Evolutionary conservation across 306 rosid species (phyloP), one percentile per base, ranked within the genome.

Genomic region (Citrullus colocynthis): DNA sequence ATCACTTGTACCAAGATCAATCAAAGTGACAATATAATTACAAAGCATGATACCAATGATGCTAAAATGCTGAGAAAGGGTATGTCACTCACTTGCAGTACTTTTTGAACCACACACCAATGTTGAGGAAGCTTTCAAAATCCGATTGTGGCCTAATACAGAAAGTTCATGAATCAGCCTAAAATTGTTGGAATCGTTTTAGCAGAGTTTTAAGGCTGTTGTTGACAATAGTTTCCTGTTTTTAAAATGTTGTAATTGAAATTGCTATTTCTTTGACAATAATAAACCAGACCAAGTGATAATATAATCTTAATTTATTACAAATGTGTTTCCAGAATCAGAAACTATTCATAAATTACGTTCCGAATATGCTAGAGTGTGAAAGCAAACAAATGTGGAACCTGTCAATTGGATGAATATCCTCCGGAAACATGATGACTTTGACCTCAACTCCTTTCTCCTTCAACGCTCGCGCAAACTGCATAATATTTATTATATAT

Each of bases 21-120:
- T 70, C 10, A 70, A 21, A 54, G 34, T 20, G 75, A 45, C 34
- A 45, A 70, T 17, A 70, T 20, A 42, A 21, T 18, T 55, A 71
- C 55, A 45, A 45, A 17, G 16, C 21, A 72, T 28, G 56, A 24
- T 18, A 41, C 13, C 55, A 70, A 4, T 70, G 75, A 70, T 70
- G 20, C 37, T 41, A 44, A 45, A 48, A 48, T 24, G 57, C 32
- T 51, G 78, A 55, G 78, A 6, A 34, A 75, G 12, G 36, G 24
- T 56, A 36, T 34, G 66, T 6, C 52, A 59, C 84, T 90, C 86
- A 86, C 85, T 84, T 85, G 87, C 88, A 87, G 36, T 90, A 80
- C 83, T 90, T 95, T 79, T 86, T 85, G 88, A 95, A 95, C 97
- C 97, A 95, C 32, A 86, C 88, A 17, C 92, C 97, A 81, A 95